Evolutionary conservation across 208 protist genomes (phyloP).

Genomic region (Acanthamoeba triangularis): DNA sequence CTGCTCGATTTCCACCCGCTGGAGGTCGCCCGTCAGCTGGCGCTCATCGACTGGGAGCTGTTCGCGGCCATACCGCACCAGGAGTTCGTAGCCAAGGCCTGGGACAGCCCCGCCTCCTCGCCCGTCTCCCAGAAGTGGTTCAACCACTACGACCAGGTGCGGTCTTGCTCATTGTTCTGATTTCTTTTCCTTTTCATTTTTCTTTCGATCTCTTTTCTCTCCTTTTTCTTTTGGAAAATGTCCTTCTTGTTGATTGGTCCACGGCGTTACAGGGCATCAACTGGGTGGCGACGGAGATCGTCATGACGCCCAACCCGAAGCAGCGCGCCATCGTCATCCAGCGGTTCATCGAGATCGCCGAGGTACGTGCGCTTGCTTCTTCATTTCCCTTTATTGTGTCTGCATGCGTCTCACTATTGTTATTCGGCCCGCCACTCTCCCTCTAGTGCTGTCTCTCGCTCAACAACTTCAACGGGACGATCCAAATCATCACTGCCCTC

Average conservation of each 20-base stretch:
- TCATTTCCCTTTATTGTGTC: not conserved
- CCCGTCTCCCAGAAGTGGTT: not conserved
- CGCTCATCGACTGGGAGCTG: constrained; percentile 15
- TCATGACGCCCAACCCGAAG: constrained; percentile 54
- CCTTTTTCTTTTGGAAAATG: too few relatives aligned
- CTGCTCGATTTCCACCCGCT: constrained; percentile 36
- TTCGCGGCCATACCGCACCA: not conserved
- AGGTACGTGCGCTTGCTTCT: constrained; percentile 29
- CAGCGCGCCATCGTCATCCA: constrained; percentile 28
- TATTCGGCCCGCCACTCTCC: not conserved
- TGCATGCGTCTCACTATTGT: not conserved
- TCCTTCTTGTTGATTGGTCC: not conserved
- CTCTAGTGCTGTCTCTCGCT: not conserved
- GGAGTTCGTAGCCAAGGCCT: not conserved
- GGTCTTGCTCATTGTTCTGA: too few relatives aligned
- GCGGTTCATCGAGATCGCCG: constrained; percentile 33
- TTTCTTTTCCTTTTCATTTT: too few relatives aligned
- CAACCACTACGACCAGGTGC: not conserved
- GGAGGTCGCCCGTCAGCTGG: constrained; percentile 31
- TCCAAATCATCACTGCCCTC: constrained; percentile 50
- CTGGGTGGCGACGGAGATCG: constrained; percentile 57
- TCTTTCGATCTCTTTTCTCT: too few relatives aligned
- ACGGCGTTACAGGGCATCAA: not conserved
- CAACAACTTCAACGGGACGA: constrained; percentile 56
- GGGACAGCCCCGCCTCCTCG: not conserved